phyloP scores from a whole-genome alignment of 2,329 filamentous ascomycete species.

The Penicillium sp. region DNA sequence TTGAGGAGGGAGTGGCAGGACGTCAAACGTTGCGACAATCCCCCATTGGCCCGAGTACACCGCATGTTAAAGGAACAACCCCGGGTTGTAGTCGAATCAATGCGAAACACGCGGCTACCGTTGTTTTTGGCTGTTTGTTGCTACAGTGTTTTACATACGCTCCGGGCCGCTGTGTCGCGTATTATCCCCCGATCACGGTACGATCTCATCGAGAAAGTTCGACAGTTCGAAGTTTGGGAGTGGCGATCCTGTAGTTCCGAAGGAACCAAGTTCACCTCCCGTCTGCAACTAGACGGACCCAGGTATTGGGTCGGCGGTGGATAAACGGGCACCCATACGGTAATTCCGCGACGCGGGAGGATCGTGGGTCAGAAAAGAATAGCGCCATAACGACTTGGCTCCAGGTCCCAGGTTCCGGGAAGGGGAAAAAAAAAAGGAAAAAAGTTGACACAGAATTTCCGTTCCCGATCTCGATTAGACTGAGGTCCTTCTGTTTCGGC shows the following conservation, averaged over 20 bases:
- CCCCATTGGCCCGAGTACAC: conserved; percentile 6
- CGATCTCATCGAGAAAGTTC: background rate
- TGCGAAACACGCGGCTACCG: conserved; percentile 13
- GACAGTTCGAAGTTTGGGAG: conserved; percentile 7
- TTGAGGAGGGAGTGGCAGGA: background rate
- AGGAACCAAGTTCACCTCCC: conserved; percentile 11
- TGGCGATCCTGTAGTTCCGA: conserved; percentile 14
- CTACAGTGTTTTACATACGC: background rate
- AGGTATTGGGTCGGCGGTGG: conserved; percentile 1
- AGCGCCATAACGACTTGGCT: background rate
- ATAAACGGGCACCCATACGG: conserved; percentile 1
- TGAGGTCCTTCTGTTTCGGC: background rate
- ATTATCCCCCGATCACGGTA: background rate
- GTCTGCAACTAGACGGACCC: conserved; percentile 5
- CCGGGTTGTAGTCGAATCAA: conserved; percentile 9
- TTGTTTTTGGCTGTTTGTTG: conserved; percentile 17
- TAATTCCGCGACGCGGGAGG: background rate
- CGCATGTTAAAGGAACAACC: background rate
- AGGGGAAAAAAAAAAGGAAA: background rate
- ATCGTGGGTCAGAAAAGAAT: conserved; percentile 4
- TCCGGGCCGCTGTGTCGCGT: background rate
- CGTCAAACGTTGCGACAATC: background rate
- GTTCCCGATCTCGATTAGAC: background rate
- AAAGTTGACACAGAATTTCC: background rate
- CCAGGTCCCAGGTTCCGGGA: background rate